Evolutionary conservation across 1,284 basidiomycete genomes (phyloP).

Genomic region (Boletus hoseneyae): DNA sequence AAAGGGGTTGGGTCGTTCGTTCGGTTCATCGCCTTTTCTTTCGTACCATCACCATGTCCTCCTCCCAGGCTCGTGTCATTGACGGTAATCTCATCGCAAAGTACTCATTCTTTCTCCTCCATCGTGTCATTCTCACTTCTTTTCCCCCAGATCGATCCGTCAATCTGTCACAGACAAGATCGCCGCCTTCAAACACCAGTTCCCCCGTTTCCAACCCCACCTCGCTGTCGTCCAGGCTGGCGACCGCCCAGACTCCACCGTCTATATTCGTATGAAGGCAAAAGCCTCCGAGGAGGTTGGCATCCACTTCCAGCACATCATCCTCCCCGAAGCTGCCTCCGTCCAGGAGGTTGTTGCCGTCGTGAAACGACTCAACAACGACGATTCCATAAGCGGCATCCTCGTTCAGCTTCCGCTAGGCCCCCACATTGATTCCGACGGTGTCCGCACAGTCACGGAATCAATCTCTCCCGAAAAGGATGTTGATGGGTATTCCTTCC

Average conservation of each 20-base stretch:
- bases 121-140: slow-evolving; percentile 11
- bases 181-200: slow-evolving; percentile 53
- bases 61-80: slow-evolving; percentile 57
- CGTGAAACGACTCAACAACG: slow-evolving; percentile 83
- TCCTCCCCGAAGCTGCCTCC: slow-evolving; percentile 67
- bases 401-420: slow-evolving; percentile 98
- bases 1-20: neutral
- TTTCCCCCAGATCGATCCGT: slow-evolving; percentile 66
- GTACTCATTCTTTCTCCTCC: slow-evolving; percentile 43
- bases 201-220: slow-evolving; percentile 85
- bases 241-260: slow-evolving; percentile 82
- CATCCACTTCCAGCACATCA: slow-evolving; percentile 84
- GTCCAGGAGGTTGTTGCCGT: slow-evolving; percentile 76
- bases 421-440: slow-evolving; percentile 78
- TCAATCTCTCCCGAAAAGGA: slow-evolving; percentile 95
- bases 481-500: slow-evolving; percentile 78
- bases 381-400: slow-evolving; percentile 83
- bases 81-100: slow-evolving; percentile 89
- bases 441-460: slow-evolving; percentile 90
- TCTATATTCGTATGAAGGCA: slow-evolving; percentile 97
- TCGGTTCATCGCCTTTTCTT: slow-evolving; percentile 32
- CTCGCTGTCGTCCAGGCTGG: slow-evolving; percentile 96
- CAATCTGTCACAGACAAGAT: slow-evolving; percentile 69
- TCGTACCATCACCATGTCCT: slow-evolving; percentile 49
- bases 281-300: slow-evolving; percentile 96